Base-by-base conservation (phyloP, 768 basidiomycete genomes). In the Macrolepiota albuminosa region DNA sequence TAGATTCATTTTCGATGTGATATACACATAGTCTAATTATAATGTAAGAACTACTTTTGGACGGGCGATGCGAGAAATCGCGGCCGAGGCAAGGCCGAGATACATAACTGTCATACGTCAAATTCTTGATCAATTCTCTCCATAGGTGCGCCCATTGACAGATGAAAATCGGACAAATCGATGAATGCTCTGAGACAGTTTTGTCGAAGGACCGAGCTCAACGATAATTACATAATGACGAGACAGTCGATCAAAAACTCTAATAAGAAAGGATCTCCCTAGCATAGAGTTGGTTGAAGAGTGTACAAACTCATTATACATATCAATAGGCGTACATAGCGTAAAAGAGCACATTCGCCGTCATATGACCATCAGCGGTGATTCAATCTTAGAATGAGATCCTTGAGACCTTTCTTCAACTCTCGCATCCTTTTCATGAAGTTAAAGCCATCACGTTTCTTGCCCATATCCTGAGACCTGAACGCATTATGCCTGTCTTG, bases 351-450 rank as follows among this genome's bases (percentile, higher is more conserved):
- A 13, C 46, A 14, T 13, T 29, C 46, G 13, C 14, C 6, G 14
- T 54, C 18, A 54, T 2, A 40, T 39, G 18, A 40, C 4, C 29
- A 54, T 54, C 26, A 40, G n/a, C 11, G 9, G n/a, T 34, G 40
- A 55, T 36, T 29, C 50, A 8, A 49, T 31, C 64, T 52, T 37
- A 52, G 37, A 34, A 73, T 56, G 13, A 73, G 60, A 26, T 76
- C 73, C 62, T 71, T 75, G 58, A 78, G 52, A n/a, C 51, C 70
- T 52, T 51, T 51, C 57, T 52, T 62, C 39, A 66, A 29, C 45
- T 62, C 52, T 42, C 54, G 43, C 18, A 66, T 48, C 60, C 61
- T 64, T 50, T 53, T 57, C 58, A 61, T 56, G 51, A 64, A 33
- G 33, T 49, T 57, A 4, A 42, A 42, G 46, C 40, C 43, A 31